Conservation (phyloP, 1,139 yeast species). For the Kurtzmaniella quercitrusa region DNA sequence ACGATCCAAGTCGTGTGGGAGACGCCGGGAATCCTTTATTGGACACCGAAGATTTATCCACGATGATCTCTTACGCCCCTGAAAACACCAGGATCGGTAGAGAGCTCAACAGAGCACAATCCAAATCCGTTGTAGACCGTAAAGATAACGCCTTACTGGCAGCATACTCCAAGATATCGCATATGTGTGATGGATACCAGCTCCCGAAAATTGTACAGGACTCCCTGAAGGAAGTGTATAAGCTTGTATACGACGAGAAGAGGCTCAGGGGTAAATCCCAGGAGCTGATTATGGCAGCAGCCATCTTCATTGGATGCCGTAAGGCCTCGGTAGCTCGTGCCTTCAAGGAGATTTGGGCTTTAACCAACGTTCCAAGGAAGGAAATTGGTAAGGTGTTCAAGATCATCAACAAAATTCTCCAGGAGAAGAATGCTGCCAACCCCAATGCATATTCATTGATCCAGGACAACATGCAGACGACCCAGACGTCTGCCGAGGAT, state of each 20-base stretch:
- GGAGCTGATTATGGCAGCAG: constrained; percentile 95
- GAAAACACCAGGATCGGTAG: constrained; percentile 76
- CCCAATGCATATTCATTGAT: constrained; percentile 31
- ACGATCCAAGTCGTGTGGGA: constrained; percentile 99
- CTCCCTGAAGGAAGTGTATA: constrained; percentile 95
- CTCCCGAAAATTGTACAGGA: constrained; percentile 93
- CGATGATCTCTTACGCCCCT: constrained; percentile 83
- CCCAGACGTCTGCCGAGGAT: constrained; percentile 92
- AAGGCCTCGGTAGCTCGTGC: constrained; percentile 94
- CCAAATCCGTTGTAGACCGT: constrained; percentile 77
- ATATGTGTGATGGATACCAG: constrained; percentile 96
- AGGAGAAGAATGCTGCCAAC: constrained; percentile 54
- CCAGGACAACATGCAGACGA: constrained; percentile 66
- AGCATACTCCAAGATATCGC: constrained; percentile 87
- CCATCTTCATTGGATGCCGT: constrained; percentile 90
- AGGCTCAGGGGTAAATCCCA: constrained; percentile 86
- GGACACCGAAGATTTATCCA: constrained; percentile 88
- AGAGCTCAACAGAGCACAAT: constrained; percentile 87
- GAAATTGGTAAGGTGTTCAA: constrained; percentile 89
- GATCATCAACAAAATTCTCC: constrained; percentile 72
- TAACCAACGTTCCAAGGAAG: constrained; percentile 89
- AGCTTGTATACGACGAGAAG: constrained; percentile 84
- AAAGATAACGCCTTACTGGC: constrained; percentile 84
- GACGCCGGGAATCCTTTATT: constrained; percentile 95
- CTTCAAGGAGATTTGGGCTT: constrained; percentile 92